Evolutionary conservation across 305 asterid species (phyloP).

Genomic region (Solanum hybrid): DNA sequence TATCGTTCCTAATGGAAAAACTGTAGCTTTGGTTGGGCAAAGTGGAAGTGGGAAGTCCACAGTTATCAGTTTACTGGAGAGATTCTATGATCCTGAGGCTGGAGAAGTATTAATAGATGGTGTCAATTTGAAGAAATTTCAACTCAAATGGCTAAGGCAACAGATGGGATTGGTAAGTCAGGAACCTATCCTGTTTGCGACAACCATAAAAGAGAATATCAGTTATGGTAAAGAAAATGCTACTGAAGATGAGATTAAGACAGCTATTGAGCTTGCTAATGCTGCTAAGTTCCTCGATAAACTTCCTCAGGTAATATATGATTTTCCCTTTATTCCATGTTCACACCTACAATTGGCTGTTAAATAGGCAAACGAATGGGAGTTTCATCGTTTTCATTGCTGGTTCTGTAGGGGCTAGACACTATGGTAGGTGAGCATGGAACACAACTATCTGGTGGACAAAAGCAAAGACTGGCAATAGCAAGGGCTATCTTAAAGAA

Average conservation of each 20-base stretch:
- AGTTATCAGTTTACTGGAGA: constrained; percentile 57
- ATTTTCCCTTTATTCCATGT: not conserved
- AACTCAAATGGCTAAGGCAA: constrained; percentile 51
- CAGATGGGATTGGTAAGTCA: constrained; percentile 72
- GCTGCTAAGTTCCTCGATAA: constrained; percentile 75
- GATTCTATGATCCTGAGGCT: constrained; percentile 72
- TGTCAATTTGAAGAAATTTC: constrained; percentile 34
- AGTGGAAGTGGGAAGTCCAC: constrained; percentile 79
- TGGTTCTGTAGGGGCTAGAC: constrained; percentile 48
- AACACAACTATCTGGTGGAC: constrained; percentile 87
- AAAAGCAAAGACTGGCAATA: constrained; percentile 79
- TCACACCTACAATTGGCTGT: not conserved
- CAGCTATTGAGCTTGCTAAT: constrained; percentile 68
- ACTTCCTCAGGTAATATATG: constrained; percentile 41
- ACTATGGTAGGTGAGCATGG: constrained; percentile 90
- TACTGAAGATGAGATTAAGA: constrained; percentile 50
- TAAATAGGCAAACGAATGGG: not conserved
- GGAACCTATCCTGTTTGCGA: constrained; percentile 60
- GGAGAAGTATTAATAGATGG: constrained; percentile 65
- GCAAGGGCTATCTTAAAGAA: constrained; percentile 77
- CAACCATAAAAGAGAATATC: constrained; percentile 55
- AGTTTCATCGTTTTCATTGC: not conserved
- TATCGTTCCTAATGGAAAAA: constrained; percentile 37
- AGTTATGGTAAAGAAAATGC: constrained; percentile 61
- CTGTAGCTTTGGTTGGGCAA: constrained; percentile 67